phyloP scores from a whole-genome alignment of 2,329 filamentous ascomycete genomes.

The Colletotrichum cereale region DNA sequence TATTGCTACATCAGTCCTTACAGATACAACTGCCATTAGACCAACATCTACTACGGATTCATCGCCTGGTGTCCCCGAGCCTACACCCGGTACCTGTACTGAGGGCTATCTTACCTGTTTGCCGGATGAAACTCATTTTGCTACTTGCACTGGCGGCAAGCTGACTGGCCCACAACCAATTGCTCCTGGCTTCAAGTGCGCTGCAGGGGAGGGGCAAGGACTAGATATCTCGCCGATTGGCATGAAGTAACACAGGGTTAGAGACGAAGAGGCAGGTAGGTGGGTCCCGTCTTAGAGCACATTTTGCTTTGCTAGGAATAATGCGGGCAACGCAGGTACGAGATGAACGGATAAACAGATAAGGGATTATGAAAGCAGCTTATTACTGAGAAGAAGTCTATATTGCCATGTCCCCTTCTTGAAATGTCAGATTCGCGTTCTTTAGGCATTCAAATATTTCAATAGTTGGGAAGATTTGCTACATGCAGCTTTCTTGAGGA shows the following conservation, averaged over 20 bases:
- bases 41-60: background rate
- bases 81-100: background rate
- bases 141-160: slow-evolving; percentile 34
- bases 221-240: slow-evolving; percentile 22
- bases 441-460: too few species aligned
- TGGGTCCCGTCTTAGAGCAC: background rate
- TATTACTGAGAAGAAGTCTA: background rate
- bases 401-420: too few species aligned
- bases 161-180: slow-evolving; percentile 32
- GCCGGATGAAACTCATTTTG: slow-evolving; percentile 26
- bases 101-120: slow-evolving; percentile 30
- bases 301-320: background rate
- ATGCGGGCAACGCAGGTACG: background rate
- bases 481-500: too few species aligned
- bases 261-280: background rate
- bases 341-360: background rate
- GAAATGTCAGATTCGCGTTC: too few species aligned
- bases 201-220: slow-evolving; percentile 17
- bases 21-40: background rate
- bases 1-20: background rate
- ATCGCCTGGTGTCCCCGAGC: background rate
- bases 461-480: background rate
- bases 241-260: background rate
- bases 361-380: background rate
- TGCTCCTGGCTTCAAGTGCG: slow-evolving; percentile 34